Conservation (phyloP, 2,329 filamentous ascomycete species). For the Aspergillus proliferans region DNA sequence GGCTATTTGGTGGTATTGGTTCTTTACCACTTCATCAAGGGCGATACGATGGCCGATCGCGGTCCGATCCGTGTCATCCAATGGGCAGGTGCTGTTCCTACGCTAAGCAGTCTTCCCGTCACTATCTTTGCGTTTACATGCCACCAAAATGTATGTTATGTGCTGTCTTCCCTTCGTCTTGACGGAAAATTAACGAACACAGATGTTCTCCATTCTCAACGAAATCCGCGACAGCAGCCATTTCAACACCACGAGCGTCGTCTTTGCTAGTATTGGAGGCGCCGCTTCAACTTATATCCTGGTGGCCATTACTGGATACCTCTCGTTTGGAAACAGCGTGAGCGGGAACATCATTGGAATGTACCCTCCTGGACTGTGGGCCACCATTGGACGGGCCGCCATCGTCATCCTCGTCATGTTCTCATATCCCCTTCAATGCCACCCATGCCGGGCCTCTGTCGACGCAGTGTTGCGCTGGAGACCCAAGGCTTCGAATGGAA, state of each 20-base stretch:
- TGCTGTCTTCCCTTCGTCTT: background rate
- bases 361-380: conserved; percentile 72
- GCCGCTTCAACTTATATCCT: conserved; percentile 83
- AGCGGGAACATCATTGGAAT: conserved; percentile 90
- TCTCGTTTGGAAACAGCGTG: conserved; percentile 88
- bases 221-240: conserved; percentile 84
- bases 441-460: conserved; percentile 90
- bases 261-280: conserved; percentile 76
- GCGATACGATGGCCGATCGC: conserved; percentile 67
- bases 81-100: conserved; percentile 72
- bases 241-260: conserved; percentile 68
- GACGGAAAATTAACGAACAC: conserved; percentile 11
- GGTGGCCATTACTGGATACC: conserved; percentile 89
- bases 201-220: conserved; percentile 99
- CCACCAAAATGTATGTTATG: conserved; percentile 74
- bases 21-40: conserved; percentile 78
- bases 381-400: conserved; percentile 87
- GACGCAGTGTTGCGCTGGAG: conserved; percentile 94
- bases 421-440: conserved; percentile 89
- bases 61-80: conserved; percentile 68
- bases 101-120: conserved; percentile 81
- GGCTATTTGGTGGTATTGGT: conserved; percentile 90
- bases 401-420: conserved; percentile 96
- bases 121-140: conserved; percentile 99
- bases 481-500: conserved; percentile 43